Conservation (phyloP, 2,329 filamentous ascomycete species). For the Aspergillus uvarum region DNA sequence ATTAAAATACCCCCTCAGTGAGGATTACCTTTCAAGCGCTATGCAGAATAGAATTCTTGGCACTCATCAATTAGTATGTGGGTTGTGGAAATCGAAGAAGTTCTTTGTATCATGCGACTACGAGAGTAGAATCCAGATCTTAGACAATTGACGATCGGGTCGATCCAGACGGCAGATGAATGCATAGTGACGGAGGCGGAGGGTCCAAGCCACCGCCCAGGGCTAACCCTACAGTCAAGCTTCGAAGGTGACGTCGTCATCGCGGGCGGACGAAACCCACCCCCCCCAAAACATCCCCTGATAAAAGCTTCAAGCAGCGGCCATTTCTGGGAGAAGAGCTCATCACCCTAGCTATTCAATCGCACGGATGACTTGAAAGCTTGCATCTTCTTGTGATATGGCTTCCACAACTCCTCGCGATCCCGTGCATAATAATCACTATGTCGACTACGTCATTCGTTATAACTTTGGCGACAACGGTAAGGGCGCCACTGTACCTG, state of each 20-base stretch:
- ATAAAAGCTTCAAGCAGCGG: background rate
- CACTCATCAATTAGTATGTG: background rate
- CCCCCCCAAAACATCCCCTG: background rate
- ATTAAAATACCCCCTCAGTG: no score
- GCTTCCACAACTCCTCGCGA: constrained; percentile 28
- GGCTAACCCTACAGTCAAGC: constrained; percentile 8
- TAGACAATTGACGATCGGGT: background rate
- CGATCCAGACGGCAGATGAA: background rate
- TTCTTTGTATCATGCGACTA: background rate
- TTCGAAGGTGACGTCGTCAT: constrained; percentile 10
- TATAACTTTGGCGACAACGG: constrained; percentile 70
- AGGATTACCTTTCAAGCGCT: no score
- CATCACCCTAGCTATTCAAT: background rate
- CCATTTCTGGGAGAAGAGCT: background rate
- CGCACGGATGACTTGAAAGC: background rate
- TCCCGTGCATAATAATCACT: constrained; percentile 54
- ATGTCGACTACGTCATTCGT: constrained; percentile 87
- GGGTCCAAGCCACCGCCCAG: constrained; percentile 1
- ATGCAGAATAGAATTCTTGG: no score
- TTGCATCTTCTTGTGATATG: constrained; percentile 20
- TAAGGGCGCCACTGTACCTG: constrained; percentile 37
- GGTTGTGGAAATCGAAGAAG: background rate
- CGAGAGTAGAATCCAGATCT: background rate
- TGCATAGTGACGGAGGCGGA: background rate
- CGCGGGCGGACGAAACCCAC: background rate